These are phyloP conservation scores for Monilinia vaccinii-corymbosi DNA, from an alignment of 2,329 filamentous ascomycete species.

Conservation along the genomic window DNA sequence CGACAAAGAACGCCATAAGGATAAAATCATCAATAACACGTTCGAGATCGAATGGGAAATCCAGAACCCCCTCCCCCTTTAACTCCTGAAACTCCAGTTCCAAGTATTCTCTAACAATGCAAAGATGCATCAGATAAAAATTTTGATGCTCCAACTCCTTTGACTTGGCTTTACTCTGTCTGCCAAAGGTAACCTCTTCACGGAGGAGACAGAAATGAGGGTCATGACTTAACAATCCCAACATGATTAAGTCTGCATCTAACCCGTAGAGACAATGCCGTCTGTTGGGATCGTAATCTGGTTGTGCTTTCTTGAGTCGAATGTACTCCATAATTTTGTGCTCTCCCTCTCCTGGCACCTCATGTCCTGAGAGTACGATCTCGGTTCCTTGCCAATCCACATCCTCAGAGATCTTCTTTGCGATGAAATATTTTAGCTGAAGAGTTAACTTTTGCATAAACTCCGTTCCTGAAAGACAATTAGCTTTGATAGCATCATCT, in stretches of 20 bases:
- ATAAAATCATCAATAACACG: constrained; percentile 98
- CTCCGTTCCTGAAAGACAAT: constrained; percentile 51
- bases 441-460: constrained; percentile 96
- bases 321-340: constrained; percentile 99
- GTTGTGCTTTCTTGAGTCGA: constrained; percentile 90
- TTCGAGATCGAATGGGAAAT: constrained; percentile 85
- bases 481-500: background rate
- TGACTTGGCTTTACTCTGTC: constrained; percentile 76
- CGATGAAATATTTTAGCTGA: constrained; percentile 96
- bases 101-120: constrained; percentile 93
- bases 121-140: constrained; percentile 94
- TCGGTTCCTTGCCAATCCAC: constrained; percentile 96
- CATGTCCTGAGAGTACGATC: constrained; percentile 91
- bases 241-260: constrained; percentile 97
- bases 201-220: constrained; percentile 95
- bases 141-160: constrained; percentile 98
- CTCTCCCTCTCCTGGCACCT: constrained; percentile 95
- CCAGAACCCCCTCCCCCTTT: constrained; percentile 60
- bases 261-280: constrained; percentile 96
- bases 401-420: constrained; percentile 96
- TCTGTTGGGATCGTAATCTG: constrained; percentile 83
- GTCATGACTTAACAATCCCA: constrained; percentile 93
- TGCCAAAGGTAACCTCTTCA: constrained; percentile 96
- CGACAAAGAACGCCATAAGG: constrained; percentile 98
- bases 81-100: constrained; percentile 95